These are phyloP conservation scores for Silene conica DNA, from an alignment of 148 eudicot species.

Conservation along the genomic window DNA sequence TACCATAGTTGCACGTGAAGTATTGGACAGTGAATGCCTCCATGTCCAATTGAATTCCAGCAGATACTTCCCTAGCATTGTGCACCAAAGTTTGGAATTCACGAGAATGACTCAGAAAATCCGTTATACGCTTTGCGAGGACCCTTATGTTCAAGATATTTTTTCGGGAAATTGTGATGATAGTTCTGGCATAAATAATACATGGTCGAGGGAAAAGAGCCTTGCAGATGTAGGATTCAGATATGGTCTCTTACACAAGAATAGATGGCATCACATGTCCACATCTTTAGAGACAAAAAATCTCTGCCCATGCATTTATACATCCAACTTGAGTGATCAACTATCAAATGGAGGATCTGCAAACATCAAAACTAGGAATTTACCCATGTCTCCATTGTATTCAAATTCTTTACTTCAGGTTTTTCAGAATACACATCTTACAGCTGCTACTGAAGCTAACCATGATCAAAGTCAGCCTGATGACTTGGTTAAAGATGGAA, in stretches of 20 bases:
- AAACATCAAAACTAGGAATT: slow-evolving; percentile 9
- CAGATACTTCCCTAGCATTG: slow-evolving; percentile 24
- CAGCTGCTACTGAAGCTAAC: slow-evolving; percentile 19
- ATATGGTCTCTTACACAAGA: slow-evolving; percentile 27
- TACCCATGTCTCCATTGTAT: slow-evolving; percentile 23
- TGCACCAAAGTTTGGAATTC: slow-evolving; percentile 29
- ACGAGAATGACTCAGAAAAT: slow-evolving; percentile 28
- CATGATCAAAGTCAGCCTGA: slow-evolving; percentile 19
- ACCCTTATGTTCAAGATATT: slow-evolving; percentile 18
- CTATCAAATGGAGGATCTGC: slow-evolving; percentile 20
- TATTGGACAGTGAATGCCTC: slow-evolving; percentile 23
- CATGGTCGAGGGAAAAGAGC: slow-evolving; percentile 24
- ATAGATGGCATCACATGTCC: slow-evolving; percentile 35
- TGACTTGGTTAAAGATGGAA: slow-evolving; percentile 22
- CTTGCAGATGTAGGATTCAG: slow-evolving; percentile 21
- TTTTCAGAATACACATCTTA: slow-evolving; percentile 26
- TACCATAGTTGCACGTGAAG: slow-evolving; percentile 22
- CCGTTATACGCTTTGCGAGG: slow-evolving; percentile 30
- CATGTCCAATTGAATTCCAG: slow-evolving; percentile 28
- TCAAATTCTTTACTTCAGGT: slow-evolving; percentile 30
- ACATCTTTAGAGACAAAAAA: slow-evolving; percentile 19
- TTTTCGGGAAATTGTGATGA: slow-evolving; percentile 22
- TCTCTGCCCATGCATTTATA: slow-evolving; percentile 23
- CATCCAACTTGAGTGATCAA: slow-evolving; percentile 16
- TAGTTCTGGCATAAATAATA: slow-evolving; percentile 17